phyloP scores from a whole-genome alignment of 2,329 filamentous ascomycete genomes.

The Sporothrix protearum region DNA sequence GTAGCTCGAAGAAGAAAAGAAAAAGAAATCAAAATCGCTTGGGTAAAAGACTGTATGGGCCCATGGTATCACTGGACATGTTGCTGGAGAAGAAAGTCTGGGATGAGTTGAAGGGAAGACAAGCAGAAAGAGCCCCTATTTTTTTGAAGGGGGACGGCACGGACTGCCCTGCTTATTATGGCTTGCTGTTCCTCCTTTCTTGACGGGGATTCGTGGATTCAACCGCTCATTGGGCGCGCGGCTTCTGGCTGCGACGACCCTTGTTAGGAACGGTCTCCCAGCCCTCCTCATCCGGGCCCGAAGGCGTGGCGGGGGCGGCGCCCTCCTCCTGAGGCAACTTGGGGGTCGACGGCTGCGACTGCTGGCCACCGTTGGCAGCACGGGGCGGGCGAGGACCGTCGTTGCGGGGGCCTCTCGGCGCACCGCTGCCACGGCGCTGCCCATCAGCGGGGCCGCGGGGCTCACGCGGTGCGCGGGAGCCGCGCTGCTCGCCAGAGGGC shows the following conservation, averaged over 20 bases:
- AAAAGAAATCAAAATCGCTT: slow-evolving; percentile 1
- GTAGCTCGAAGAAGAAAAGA: not conserved
- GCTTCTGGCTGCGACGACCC: slow-evolving; percentile 38
- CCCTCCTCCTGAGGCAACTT: slow-evolving; percentile 35
- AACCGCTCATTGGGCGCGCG: slow-evolving; percentile 21
- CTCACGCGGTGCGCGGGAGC: slow-evolving; percentile 28
- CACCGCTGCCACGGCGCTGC: slow-evolving; percentile 33
- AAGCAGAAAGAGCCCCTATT: not conserved
- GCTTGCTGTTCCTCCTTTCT: slow-evolving; percentile 3
- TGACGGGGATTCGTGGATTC: not conserved
- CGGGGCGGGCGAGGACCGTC: slow-evolving; percentile 47
- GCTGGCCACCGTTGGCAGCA: slow-evolving; percentile 44
- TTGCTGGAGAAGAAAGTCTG: not conserved
- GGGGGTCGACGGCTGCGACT: slow-evolving; percentile 34
- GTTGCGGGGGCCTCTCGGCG: slow-evolving; percentile 44
- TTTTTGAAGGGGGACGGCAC: not conserved
- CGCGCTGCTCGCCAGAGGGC: slow-evolving; percentile 47
- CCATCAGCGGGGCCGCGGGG: slow-evolving; percentile 42
- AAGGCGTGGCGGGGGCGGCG: slow-evolving; percentile 27
- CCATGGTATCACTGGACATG: not conserved
- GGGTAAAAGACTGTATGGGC: not conserved
- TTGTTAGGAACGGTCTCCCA: slow-evolving; percentile 58
- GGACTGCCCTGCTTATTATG: slow-evolving; percentile 2
- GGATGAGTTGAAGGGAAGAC: not conserved
- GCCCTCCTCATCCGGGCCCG: slow-evolving; percentile 52